Evolutionary conservation across 2,329 filamentous ascomycete genomes (phyloP), one percentile per base, ranked within the genome.

Genomic region (Pseudocercospora pini-densiflorae): DNA sequence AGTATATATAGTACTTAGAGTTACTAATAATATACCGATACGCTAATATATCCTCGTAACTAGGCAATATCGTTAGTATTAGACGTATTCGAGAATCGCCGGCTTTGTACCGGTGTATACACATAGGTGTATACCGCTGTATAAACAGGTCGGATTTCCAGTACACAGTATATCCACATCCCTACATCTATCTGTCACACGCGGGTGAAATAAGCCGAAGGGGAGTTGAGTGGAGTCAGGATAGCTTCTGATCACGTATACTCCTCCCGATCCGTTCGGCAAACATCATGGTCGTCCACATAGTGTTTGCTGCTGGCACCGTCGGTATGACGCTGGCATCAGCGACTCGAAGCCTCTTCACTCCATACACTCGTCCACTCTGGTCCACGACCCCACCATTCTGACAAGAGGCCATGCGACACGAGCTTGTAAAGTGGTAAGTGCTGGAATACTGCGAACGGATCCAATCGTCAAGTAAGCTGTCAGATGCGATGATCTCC

Each of bases 301-400:
- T 66, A 9, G 64, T 66, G 45, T 66, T 62, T 6, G 66, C 69
- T 36, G 67, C 65, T 12, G 66, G 59, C 36, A 69, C 55, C 21
- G 70, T 36, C 10, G 71, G 70, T 23, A 72, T 63, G 4, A 70
- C 68, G 60, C 70, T 71, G 8, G 70, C 70, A 70, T 73, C 71
- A 53, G 66, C 70, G 21, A 73, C 65, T 58, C 71, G 68, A 63
- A 73, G 55, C 14, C 64, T 60, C 31, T 58, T 31, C 14, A 63
- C 58, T 10, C 71, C 71, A 63, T 69, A 69, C 24, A 73, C 70
- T 61, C 55, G 68, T 12, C 69, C 60, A 59, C 67, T 58, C 16
- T 62, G 55, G 59, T 73, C 69, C 21, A 71, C 70, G 29, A 71
- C 68, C 16, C 68, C 70, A 16, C 67, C 70, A 33, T 62, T 55